Evolutionary conservation across 1,284 basidiomycete species (phyloP).

Genomic region (Apiotrichum domesticum): DNA sequence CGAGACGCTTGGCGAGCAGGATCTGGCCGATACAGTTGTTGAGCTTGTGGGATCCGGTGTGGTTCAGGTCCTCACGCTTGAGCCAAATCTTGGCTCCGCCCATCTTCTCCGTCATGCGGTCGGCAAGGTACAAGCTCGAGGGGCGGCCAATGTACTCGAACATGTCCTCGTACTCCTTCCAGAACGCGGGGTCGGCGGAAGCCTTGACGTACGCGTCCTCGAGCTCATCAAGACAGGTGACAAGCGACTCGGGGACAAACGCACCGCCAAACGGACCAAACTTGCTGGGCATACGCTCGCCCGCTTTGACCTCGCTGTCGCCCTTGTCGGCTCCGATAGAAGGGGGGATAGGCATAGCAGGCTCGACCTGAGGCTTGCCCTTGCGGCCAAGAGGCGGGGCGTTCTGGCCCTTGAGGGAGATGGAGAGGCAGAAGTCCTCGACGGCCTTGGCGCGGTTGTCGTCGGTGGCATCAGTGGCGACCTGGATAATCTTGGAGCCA

Average conservation of each 20-base stretch:
- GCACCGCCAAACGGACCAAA: constrained; percentile 97
- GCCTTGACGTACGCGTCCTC: constrained; percentile 85
- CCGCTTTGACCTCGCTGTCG: constrained; percentile 35
- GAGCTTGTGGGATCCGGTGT: constrained; percentile 96
- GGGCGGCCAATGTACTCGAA: constrained; percentile 86
- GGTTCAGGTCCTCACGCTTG: constrained; percentile 66
- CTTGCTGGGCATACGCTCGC: constrained; percentile 62
- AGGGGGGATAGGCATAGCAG: constrained; percentile 41
- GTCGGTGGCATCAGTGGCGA: constrained; percentile 60
- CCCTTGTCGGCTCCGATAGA: constrained; percentile 22
- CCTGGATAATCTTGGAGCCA: constrained; percentile 74
- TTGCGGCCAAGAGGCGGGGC: constrained; percentile 38
- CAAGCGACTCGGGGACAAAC: constrained; percentile 90
- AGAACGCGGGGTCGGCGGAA: constrained; percentile 81
- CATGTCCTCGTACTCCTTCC: constrained; percentile 82
- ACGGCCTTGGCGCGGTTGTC: constrained; percentile 58
- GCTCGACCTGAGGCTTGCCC: constrained; percentile 22
- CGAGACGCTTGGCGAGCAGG: constrained; percentile 81
- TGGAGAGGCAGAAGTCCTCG: constrained; percentile 65
- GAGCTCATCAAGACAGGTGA: constrained; percentile 83
- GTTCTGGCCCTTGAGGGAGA: constrained; percentile 58
- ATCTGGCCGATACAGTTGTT: constrained; percentile 95
- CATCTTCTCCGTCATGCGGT: constrained; percentile 65
- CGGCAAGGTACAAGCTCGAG: constrained; percentile 64
- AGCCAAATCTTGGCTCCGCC: constrained; percentile 95